Percentiles rank a stretch among this genome's conserved stretches.
Evolutionary conservation across 768 basidiomycete genomes (phyloP).

Genomic region (Macrolepiota albuminosa): DNA sequence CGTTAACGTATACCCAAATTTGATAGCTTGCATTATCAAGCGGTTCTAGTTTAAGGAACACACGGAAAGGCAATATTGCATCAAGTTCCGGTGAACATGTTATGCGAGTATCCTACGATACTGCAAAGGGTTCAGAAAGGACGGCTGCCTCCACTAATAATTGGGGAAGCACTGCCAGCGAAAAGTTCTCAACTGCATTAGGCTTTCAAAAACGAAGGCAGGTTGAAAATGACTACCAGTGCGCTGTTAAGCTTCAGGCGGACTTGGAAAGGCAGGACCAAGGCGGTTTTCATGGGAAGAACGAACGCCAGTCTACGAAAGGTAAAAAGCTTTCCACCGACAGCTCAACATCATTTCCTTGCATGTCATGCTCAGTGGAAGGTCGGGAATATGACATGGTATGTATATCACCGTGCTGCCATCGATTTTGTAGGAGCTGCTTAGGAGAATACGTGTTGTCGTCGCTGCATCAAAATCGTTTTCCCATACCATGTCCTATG

Average conservation of each 20-base stretch:
- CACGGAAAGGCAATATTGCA: neutral
- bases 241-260: constrained; percentile 1
- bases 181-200: neutral
- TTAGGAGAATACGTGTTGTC: constrained; percentile 35
- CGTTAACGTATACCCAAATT: neutral
- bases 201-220: neutral
- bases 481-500: constrained; percentile 58
- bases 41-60: neutral
- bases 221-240: neutral
- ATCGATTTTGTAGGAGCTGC: constrained; percentile 53
- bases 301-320: neutral
- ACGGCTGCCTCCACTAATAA: neutral
- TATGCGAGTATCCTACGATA: neutral
- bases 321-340: neutral
- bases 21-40: neutral
- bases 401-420: constrained; percentile 37
- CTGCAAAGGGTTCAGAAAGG: neutral
- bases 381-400: neutral
- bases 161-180: neutral
- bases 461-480: constrained; percentile 48
- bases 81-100: neutral
- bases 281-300: neutral
- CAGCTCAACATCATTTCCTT: constrained; percentile 36
- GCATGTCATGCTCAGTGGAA: constrained; percentile 52
- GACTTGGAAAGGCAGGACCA: neutral